Evolutionary conservation across 2,329 filamentous ascomycete genomes (phyloP).

Genomic region (Colletotrichum theobromicola): DNA sequence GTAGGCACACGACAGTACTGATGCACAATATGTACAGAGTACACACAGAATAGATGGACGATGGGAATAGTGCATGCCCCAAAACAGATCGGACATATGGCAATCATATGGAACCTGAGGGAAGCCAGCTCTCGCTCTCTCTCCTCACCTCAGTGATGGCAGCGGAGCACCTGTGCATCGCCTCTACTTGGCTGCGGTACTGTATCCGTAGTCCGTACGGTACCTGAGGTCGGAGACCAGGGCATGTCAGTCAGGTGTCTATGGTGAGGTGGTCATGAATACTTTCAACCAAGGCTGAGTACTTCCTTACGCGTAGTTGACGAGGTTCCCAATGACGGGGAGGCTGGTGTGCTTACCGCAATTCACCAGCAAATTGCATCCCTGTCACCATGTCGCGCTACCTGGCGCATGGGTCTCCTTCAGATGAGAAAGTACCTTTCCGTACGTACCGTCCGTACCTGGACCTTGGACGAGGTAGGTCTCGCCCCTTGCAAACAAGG

Average conservation of each 20-base stretch:
- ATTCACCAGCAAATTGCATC: neutral
- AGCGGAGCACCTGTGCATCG: conserved; percentile 1
- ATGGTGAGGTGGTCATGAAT: neutral
- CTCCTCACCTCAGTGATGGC: neutral
- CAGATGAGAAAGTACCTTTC: neutral
- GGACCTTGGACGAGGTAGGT: neutral
- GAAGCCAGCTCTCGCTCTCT: neutral
- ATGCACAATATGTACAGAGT: neutral
- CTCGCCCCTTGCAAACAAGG: conserved; percentile 4
- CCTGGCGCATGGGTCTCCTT: neutral
- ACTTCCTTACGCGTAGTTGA: neutral
- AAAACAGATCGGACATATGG: neutral
- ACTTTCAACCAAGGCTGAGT: neutral
- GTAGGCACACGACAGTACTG: neutral
- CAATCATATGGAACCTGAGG: neutral
- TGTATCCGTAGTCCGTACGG: no score
- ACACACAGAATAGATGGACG: neutral
- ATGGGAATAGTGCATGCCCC: neutral
- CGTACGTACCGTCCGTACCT: neutral
- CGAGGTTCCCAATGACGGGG: neutral
- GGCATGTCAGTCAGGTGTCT: neutral
- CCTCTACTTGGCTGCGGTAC: neutral
- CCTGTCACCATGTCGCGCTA: neutral
- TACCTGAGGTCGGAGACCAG: neutral
- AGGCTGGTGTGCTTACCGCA: neutral